Evolutionary conservation across 306 rosid species (phyloP).

Genomic region (Gynostemma pentaphyllum): DNA sequence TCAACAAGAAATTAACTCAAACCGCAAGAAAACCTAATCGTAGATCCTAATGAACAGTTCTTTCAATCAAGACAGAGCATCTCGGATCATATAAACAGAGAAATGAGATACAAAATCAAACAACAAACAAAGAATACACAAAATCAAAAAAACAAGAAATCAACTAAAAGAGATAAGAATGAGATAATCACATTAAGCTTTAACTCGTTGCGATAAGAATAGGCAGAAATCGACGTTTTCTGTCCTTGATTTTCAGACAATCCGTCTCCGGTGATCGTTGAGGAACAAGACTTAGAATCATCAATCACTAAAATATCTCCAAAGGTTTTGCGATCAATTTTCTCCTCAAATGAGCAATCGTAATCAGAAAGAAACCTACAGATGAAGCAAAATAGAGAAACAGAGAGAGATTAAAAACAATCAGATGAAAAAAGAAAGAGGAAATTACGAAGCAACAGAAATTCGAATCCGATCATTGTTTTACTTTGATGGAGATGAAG

Average conservation of each 20-base stretch:
- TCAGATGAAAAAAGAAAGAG: not conserved
- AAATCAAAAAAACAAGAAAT: not conserved
- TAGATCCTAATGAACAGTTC: not conserved
- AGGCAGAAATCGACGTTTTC: constrained; percentile 23
- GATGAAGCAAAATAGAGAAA: constrained; percentile 13
- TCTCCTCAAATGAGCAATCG: constrained; percentile 14
- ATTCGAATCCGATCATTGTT: not conserved
- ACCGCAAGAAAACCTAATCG: not conserved
- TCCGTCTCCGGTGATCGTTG: constrained; percentile 29
- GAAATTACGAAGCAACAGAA: not conserved
- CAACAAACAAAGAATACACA: not conserved
- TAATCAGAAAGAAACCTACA: constrained; percentile 25
- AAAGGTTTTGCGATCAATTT: constrained; percentile 14
- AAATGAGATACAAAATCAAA: not conserved
- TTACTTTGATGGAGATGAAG: constrained; percentile 34
- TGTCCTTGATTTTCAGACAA: constrained; percentile 27
- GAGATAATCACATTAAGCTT: constrained; percentile 33
- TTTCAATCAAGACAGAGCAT: not conserved
- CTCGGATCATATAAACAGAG: not conserved
- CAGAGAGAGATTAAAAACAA: constrained; percentile 9
- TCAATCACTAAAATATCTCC: constrained; percentile 16
- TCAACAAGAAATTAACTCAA: not conserved
- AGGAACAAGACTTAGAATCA: constrained; percentile 30
- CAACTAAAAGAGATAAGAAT: not conserved
- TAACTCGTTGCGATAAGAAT: constrained; percentile 30